Percentiles rank a stretch among this genome's conserved stretches.
These are phyloP conservation scores for Sporothrix curviconia DNA, from an alignment of 2,329 filamentous ascomycete genomes.

Conservation along the genomic window DNA sequence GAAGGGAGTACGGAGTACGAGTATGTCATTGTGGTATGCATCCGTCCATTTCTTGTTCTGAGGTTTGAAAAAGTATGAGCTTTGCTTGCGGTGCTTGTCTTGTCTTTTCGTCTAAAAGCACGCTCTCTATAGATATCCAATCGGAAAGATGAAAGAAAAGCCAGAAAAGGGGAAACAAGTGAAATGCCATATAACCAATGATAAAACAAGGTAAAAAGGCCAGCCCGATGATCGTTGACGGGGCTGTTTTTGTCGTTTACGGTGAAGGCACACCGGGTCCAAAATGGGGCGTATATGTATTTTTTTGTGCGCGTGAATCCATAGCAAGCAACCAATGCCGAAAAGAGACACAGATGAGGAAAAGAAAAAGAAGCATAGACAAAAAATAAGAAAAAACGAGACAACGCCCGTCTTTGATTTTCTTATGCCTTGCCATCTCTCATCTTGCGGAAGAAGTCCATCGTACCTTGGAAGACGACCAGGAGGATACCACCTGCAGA, in stretches of 20 bases:
- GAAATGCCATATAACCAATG: background rate
- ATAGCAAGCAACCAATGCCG: background rate
- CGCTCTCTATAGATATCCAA: constrained; percentile 2
- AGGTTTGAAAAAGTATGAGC: no score
- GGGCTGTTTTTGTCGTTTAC: no score
- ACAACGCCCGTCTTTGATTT: background rate
- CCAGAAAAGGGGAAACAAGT: background rate
- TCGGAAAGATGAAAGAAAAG: background rate
- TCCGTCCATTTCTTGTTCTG: background rate
- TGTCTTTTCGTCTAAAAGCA: constrained; percentile 3
- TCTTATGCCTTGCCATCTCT: constrained; percentile 22
- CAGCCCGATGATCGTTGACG: background rate
- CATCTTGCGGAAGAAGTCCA: constrained; percentile 83
- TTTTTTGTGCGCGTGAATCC: background rate
- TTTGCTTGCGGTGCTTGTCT: background rate
- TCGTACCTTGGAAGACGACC: constrained; percentile 79
- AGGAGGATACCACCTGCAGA: constrained; percentile 60
- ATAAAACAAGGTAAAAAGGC: background rate
- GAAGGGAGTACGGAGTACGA: background rate
- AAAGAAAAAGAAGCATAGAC: constrained; percentile 2
- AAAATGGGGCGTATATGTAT: background rate
- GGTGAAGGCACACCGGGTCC: no score
- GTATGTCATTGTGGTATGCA: background rate
- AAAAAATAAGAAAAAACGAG: constrained; percentile 4
- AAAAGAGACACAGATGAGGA: background rate